A percentile compares a stretch with the other conserved stretches of the same genome.
Evolutionary conservation across 2,329 filamentous ascomycete genomes (phyloP).

Genomic region (Coniochaeta hoffmannii): DNA sequence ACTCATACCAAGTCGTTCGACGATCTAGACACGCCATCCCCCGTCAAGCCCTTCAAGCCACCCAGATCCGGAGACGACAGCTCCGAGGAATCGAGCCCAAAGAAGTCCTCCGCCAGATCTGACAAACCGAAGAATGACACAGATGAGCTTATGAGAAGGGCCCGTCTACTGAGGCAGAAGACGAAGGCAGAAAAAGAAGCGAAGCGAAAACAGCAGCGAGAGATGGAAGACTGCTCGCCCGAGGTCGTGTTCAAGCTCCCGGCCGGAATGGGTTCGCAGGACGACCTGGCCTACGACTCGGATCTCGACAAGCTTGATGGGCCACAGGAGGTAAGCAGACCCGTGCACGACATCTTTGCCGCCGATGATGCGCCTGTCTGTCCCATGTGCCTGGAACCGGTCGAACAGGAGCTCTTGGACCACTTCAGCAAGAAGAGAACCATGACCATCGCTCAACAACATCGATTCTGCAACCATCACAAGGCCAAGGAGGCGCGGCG

Average conservation of each 20-base stretch:
- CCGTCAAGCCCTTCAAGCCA: neutral
- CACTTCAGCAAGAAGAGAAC: conserved; percentile 38
- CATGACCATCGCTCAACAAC: conserved; percentile 51
- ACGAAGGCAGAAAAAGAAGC: neutral
- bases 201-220: neutral
- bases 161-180: neutral
- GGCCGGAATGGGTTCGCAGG: neutral
- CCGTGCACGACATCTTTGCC: neutral
- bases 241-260: neutral
- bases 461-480: conserved; percentile 58
- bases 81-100: neutral
- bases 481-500: conserved; percentile 44
- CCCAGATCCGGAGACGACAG: neutral
- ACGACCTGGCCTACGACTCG: neutral
- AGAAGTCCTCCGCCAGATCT: neutral
- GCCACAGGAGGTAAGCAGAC: neutral
- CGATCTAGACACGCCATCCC: neutral
- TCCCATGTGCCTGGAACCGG: conserved; percentile 57
- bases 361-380: conserved; percentile 34
- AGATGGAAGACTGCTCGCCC: neutral
- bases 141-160: neutral
- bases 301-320: neutral
- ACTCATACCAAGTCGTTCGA: neutral
- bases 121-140: neutral
- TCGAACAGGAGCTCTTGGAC: conserved; percentile 48